Evolutionary conservation across 2,329 filamentous ascomycete genomes (phyloP), one percentile per base, ranked within the genome.

Genomic region (Leptographium galeiforme): DNA sequence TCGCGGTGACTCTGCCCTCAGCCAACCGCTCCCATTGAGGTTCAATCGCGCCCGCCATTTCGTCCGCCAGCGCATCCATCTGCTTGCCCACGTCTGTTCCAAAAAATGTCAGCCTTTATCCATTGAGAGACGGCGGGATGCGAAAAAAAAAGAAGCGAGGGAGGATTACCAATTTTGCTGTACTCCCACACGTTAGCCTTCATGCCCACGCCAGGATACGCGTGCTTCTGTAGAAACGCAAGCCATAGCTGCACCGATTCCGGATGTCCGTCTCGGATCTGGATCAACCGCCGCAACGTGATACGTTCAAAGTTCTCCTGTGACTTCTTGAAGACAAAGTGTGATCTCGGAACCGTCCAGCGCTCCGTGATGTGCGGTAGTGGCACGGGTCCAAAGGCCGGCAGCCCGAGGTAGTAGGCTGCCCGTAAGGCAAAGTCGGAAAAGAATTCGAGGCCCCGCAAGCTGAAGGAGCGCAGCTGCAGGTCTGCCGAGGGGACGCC

Each of bases 231-330:
- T 64, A 98, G 68, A 65, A 95, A 97, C 0, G 89, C 89, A 55
- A 98, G 72, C 93, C 93, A 98, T 33, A 90, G 69, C 68, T 94
- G 85, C 39, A 98, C 89, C 1, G 82, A 84, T 66, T 96, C 88
- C 0, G 89, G 83, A 63, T 96, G 78, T 0, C 89, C 93, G 64
- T 97, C 93, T 59, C 88, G 85, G 63, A 98, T 93, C 69, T 95
- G 89, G 51, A 98, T 89, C 62, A 96, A 68, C 14, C 93, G 76
- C 53, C 90, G 80, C 62, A 90, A 70, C 1, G 93, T 98, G 56
- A 93, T 84, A 53, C 93, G 79, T 72, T 97, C 91, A 64, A 95
- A 98, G 69, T 98, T 98, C 72, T 98, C 93, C 70, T 98, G 90
- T 40, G 82, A 85, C 72, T 98, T 98, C 72, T 97, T 98, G 75